A percentile compares a stretch with the other conserved stretches of the same genome.
Conservation (phyloP, 78 protist species). For the Goniomonas avonlea region DNA sequence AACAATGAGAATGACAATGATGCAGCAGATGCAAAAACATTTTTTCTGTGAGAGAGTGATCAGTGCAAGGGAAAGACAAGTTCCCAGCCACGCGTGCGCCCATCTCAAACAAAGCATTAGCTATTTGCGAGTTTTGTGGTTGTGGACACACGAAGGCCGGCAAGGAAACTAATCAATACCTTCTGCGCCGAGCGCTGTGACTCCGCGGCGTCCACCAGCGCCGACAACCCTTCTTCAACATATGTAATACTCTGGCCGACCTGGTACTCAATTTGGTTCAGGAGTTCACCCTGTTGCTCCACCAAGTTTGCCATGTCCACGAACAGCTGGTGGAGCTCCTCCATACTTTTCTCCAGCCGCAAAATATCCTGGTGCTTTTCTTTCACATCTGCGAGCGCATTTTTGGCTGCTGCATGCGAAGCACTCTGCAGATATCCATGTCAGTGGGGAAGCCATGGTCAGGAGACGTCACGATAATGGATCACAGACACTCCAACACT, state of each 20-base stretch:
- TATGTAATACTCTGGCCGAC: conserved; percentile 52
- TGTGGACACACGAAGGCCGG: conserved; percentile 40
- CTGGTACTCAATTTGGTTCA: conserved; percentile 55
- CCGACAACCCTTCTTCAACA: conserved; percentile 50
- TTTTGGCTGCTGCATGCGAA: conserved; percentile 45
- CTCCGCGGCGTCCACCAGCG: conserved; percentile 56
- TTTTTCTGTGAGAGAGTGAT: no score
- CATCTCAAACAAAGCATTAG: conserved; percentile 38
- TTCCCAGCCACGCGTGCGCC: no score
- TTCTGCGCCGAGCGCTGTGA: conserved; percentile 44
- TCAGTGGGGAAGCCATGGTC: no score
- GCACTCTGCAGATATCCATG: no score
- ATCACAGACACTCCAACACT: no score
- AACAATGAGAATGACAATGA: no score
- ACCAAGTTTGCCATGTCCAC: conserved; percentile 70
- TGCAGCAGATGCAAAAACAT: no score
- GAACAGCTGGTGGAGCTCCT: conserved; percentile 70
- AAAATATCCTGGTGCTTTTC: conserved; percentile 67
- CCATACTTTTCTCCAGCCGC: conserved; percentile 52
- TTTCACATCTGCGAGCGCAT: conserved; percentile 55
- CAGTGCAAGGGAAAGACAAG: no score
- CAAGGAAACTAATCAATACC: conserved; percentile 28
- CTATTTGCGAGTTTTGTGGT: no score
- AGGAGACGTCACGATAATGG: conserved; percentile 36
- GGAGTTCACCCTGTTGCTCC: conserved; percentile 61